Base-by-base conservation (phyloP, 2,329 filamentous ascomycete genomes). In the Epichloe scottii region DNA sequence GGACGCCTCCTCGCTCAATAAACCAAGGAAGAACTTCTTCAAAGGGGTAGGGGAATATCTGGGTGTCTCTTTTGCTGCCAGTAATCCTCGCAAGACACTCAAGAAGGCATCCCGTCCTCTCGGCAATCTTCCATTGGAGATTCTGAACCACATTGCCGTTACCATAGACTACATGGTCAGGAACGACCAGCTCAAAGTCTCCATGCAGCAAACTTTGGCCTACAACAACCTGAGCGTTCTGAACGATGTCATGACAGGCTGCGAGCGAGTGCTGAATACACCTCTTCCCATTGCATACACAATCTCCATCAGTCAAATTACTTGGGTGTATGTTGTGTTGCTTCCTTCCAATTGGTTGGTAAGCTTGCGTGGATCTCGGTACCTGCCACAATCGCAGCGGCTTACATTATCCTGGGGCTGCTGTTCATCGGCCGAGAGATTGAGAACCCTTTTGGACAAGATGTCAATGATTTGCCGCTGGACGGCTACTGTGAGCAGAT, bases 221-320 rank as follows among this genome's bases (percentile, higher is more conserved):
- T 75, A 82, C 67, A 81, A 76, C 63, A 73, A 76, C 56, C 63
- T 93, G 8, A 71, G 74, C 46, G 66, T 76, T 4, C 70, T 94
- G 50, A 87, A 86, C 62, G 88, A 94, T 57, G 78, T 83, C 51
- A 72, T 89, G 57, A 79, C 79, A 15, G 82, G 83, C 53, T 82
- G 82, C 46, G 87, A 93, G 62, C 84, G 88, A 55, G 82, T 94
- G 19, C 78, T 91, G 34, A 86, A 84, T 64, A 94, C 88, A 0
- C 88, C 88, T 1, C 77, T 94, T 0, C 88, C 88, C 2, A 77
- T 89, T 51, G 88, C 87, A 45, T 94, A 94, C 71, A 81, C 79
- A 57, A 93, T 94, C 59, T 81, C 87, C 59, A 90, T 93, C 64
- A 82, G 83, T 19, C 88, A 94, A 64, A 91, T 93, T 62, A 88